These are phyloP conservation scores for Penicillium sp. DNA, from an alignment of 2,329 filamentous ascomycete species.

Conservation along the genomic window DNA sequence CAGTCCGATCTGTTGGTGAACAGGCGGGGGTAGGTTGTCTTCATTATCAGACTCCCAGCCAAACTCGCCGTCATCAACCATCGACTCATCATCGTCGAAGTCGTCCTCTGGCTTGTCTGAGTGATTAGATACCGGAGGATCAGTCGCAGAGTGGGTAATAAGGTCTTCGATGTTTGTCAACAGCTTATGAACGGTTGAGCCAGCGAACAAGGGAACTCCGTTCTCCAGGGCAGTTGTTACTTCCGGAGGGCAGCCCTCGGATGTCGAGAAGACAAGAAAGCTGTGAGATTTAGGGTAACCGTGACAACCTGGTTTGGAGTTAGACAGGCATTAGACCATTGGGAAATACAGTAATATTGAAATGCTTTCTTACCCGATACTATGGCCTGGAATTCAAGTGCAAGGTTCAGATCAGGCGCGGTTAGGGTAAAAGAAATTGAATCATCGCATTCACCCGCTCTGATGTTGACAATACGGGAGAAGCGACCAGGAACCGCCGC, in stretches of 20 bases:
- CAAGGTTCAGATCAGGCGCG: conserved; percentile 12
- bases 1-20: conserved; percentile 1
- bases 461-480: conserved; percentile 53
- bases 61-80: conserved; percentile 33
- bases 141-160: conserved; percentile 30
- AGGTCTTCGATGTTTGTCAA: conserved; percentile 46
- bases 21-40: conserved; percentile 6
- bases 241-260: conserved; percentile 32
- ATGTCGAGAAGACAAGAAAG: conserved; percentile 47
- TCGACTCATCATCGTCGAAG: conserved; percentile 17
- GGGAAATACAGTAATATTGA: neutral
- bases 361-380: conserved; percentile 36
- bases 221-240: conserved; percentile 42
- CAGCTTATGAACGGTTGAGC: conserved; percentile 46
- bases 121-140: conserved; percentile 10
- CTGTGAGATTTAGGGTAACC: conserved; percentile 57
- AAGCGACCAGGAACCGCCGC: conserved; percentile 41
- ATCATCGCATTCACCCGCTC: conserved; percentile 65
- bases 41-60: conserved; percentile 34
- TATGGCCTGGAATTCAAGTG: conserved; percentile 38
- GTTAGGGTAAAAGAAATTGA: conserved; percentile 62
- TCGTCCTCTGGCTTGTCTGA: neutral
- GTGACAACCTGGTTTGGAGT: conserved; percentile 48
- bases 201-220: conserved; percentile 40
- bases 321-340: conserved; percentile 6